Percentiles rank a stretch among this genome's conserved stretches.
These are phyloP conservation scores for Periconia macrospinosa DNA, from an alignment of 2,329 filamentous ascomycete genomes.

Conservation along the genomic window DNA sequence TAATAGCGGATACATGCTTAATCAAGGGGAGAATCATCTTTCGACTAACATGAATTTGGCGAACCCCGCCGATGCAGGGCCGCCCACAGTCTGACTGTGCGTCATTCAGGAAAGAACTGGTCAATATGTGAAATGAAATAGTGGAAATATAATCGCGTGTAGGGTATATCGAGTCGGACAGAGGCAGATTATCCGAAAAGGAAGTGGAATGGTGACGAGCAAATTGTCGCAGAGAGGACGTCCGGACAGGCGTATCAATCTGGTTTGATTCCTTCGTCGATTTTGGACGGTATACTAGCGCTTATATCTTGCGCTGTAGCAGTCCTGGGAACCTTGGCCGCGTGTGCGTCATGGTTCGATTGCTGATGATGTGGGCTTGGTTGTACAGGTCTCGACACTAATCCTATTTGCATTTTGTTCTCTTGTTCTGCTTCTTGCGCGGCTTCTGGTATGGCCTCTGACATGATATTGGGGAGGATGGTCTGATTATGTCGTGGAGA, in stretches of 20 bases:
- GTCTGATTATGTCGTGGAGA: conserved; percentile 43
- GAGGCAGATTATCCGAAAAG: too few species aligned
- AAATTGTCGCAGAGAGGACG: too few species aligned
- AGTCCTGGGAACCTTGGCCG: conserved; percentile 39
- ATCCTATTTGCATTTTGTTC: conserved; percentile 14
- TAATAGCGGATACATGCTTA: too few species aligned
- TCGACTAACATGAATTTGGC: too few species aligned
- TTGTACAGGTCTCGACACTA: conserved; percentile 19
- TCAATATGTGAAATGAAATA: too few species aligned
- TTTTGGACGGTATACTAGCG: conserved; percentile 45
- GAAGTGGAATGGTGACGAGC: too few species aligned
- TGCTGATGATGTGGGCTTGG: conserved; percentile 23
- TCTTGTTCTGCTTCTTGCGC: background rate
- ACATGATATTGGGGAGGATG: conserved; percentile 22
- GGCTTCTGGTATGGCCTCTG: conserved; percentile 14
- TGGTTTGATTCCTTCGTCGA: conserved; percentile 48
- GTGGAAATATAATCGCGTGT: too few species aligned
- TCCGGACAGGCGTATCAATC: conserved; percentile 14
- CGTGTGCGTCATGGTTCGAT: conserved; percentile 32
- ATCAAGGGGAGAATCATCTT: too few species aligned
- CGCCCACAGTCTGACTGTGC: too few species aligned
- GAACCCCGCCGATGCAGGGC: too few species aligned
- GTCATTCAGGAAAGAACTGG: too few species aligned
- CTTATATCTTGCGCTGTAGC: conserved; percentile 36
- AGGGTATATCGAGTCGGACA: too few species aligned